A percentile compares a stretch with the other conserved stretches of the same genome.
Evolutionary conservation across 352 stramenopile species (phyloP).

Genomic region (Ophiocytium majus): DNA sequence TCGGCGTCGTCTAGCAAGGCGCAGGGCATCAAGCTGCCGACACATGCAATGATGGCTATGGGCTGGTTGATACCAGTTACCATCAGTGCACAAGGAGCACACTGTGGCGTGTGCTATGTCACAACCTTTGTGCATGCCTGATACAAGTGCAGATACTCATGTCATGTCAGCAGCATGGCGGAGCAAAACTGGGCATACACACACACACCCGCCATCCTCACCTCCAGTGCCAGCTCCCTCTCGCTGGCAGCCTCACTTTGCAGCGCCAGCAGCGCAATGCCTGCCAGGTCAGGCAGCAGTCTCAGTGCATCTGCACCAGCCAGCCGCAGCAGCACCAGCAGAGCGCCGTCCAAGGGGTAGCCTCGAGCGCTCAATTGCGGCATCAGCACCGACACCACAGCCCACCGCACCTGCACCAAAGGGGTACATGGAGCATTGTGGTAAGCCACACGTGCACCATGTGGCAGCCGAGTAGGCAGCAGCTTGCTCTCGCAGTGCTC

Average conservation of each 20-base stretch:
- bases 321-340: neutral
- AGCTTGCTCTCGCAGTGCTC: too few relatives aligned
- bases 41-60: too few relatives aligned
- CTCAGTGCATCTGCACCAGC: neutral
- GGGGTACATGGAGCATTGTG: too few relatives aligned
- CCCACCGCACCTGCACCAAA: neutral
- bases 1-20: too few relatives aligned
- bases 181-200: neutral
- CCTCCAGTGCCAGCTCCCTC: conserved; percentile 2
- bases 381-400: neutral
- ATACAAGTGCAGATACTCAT: neutral
- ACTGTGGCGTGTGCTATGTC: neutral
- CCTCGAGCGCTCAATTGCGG: neutral
- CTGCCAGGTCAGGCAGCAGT: neutral
- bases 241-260: neutral
- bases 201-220: neutral
- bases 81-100: neutral
- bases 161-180: neutral
- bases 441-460: too few relatives aligned
- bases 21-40: too few relatives aligned
- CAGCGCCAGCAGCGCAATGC: neutral
- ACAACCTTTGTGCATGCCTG: neutral
- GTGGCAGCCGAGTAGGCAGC: too few relatives aligned
- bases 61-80: too few relatives aligned
- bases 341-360: neutral